Conservation (phyloP, 2,329 filamentous ascomycete genomes). For the Mariannaea elegans region DNA sequence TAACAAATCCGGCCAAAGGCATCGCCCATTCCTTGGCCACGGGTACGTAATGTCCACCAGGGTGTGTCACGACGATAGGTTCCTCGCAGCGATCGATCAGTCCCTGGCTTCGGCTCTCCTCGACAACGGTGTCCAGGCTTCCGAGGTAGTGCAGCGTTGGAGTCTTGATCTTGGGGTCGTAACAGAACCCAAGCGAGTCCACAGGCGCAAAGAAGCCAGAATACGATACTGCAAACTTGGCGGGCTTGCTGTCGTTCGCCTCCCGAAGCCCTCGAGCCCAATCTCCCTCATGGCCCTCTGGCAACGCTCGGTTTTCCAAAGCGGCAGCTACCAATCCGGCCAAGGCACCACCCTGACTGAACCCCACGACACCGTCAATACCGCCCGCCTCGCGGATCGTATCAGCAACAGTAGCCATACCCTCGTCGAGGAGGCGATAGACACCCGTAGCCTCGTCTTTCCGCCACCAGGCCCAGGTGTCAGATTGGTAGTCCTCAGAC, state of each 20-base stretch:
- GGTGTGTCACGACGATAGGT: constrained; percentile 71
- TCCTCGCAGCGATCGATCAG: constrained; percentile 72
- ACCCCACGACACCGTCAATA: constrained; percentile 82
- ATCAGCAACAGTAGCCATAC: constrained; percentile 69
- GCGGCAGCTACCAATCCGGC: constrained; percentile 77
- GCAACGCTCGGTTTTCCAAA: constrained; percentile 62
- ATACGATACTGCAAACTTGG: constrained; percentile 79
- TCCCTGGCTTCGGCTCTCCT: constrained; percentile 74
- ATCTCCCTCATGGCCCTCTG: constrained; percentile 41
- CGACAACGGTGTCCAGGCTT: constrained; percentile 86
- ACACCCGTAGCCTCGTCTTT: constrained; percentile 68
- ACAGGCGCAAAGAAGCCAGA: constrained; percentile 77
- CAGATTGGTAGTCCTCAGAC: constrained; percentile 61
- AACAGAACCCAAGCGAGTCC: constrained; percentile 68
- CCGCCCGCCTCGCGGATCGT: constrained; percentile 70
- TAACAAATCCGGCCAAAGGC: constrained; percentile 78
- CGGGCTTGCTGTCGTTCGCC: constrained; percentile 59
- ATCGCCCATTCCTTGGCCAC: constrained; percentile 83
- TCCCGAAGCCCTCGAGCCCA: constrained; percentile 58
- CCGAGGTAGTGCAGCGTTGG: constrained; percentile 85
- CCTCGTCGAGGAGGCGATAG: constrained; percentile 76
- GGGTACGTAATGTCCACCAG: constrained; percentile 91
- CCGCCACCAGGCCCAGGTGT: constrained; percentile 86
- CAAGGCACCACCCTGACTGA: constrained; percentile 80
- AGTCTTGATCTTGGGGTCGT: constrained; percentile 78